Conservation (phyloP, 495 filamentous ascomycete species). For the Neurospora sp. region DNA sequence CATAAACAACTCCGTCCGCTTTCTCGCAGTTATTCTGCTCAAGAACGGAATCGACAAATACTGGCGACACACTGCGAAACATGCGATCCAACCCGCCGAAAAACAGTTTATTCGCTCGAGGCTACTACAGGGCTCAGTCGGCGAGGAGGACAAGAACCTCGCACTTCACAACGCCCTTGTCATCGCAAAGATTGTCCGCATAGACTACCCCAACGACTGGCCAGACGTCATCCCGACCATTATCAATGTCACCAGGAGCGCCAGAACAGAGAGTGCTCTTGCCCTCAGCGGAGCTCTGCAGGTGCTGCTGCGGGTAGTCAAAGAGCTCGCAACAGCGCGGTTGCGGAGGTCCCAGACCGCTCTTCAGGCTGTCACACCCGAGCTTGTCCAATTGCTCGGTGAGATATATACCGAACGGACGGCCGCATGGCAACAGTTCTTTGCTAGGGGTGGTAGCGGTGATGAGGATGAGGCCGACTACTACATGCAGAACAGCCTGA, state of each 20-base stretch:
- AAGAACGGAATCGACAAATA: constrained; percentile 94
- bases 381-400: constrained; percentile 67
- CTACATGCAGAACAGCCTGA: constrained; percentile 62
- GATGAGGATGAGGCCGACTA: constrained; percentile 51
- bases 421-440: constrained; percentile 54
- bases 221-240: constrained; percentile 47
- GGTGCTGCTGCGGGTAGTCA: constrained; percentile 74
- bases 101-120: constrained; percentile 65
- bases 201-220: constrained; percentile 86
- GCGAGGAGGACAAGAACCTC: constrained; percentile 62
- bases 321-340: constrained; percentile 76
- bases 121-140: constrained; percentile 59
- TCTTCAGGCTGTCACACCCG: constrained; percentile 66
- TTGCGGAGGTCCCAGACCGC: constrained; percentile 57
- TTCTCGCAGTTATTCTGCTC: constrained; percentile 84
- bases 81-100: constrained; percentile 62
- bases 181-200: constrained; percentile 74
- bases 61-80: constrained; percentile 67
- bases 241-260: constrained; percentile 47
- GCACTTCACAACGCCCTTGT: constrained; percentile 81
- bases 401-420: constrained; percentile 68
- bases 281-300: constrained; percentile 62
- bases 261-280: constrained; percentile 34
- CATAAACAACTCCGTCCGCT: constrained; percentile 64
- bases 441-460: constrained; percentile 31